Base-by-base conservation (phyloP, 1,284 basidiomycete species). In the Meira nashicola region DNA sequence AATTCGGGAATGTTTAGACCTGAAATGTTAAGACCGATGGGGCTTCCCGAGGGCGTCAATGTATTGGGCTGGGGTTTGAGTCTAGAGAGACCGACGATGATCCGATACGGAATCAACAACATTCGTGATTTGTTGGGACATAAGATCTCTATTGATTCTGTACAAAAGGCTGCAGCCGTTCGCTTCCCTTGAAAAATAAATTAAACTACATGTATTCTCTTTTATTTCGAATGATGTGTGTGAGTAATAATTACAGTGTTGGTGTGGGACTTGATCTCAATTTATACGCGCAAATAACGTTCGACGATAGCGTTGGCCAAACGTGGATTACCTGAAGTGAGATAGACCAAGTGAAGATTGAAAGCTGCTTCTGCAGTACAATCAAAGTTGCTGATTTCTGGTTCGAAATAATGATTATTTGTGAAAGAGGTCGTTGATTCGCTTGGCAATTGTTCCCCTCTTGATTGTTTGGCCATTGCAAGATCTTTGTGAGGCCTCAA, bases 31-130 rank as follows among this genome's bases (percentile, higher is more conserved):
- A 61, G 74, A 77, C 92, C 95, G 9, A 98, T 98, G 93, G 95
- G 95, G 44, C 87, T 99, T 76, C 95, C 95, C 2, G 90, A 92
- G 68, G 92, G 93, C 70, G 92, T 98, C 10, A 88, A 93, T 54
- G 94, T 97, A 2, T 88, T 95, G 67, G 95, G 95, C 17, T 99
- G 94, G 92, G 95, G 58, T 4, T 85, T 99, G 67, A 86, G 87
- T 75, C 83, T 98, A 39, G 95, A 98, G 81, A 83, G 95, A 64
- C 95, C 95, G n/a, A 98, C 95, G 0, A 98, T 99, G 95, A 98
- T 99, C 64, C 78, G 81, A 46, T 84, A 84, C 76, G 82, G 82
- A 39, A 94, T 98, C 78, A 93, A 87, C 79, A 97, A 99, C 79
- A 99, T 99, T 72, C 84, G 95, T 64, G 92, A 94, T 39, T 83